Evolutionary conservation across 768 basidiomycete genomes (phyloP).

Genomic region (Gloeophyllum trabeum): DNA sequence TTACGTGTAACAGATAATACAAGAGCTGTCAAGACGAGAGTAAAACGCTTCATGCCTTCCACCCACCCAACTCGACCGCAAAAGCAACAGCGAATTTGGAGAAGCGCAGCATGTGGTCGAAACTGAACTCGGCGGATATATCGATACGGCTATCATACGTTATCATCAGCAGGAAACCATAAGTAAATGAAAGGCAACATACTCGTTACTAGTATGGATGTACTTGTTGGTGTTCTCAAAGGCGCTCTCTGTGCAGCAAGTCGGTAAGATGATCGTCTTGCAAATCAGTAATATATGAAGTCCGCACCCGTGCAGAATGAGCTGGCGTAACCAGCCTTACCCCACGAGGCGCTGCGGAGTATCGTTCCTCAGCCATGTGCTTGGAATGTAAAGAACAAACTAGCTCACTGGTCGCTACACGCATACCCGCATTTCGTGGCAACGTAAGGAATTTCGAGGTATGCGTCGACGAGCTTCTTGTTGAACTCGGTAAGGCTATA

Average conservation of each 20-base stretch:
- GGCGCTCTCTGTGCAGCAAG: slow-evolving; percentile 36
- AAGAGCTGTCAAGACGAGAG: neutral
- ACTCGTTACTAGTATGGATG: slow-evolving; percentile 80
- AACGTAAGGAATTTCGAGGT: slow-evolving; percentile 77
- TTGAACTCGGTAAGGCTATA: slow-evolving; percentile 72
- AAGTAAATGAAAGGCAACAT: slow-evolving; percentile 18
- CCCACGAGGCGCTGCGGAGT: slow-evolving; percentile 62
- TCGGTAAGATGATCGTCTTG: slow-evolving; percentile 5
- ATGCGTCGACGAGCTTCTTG: slow-evolving; percentile 62
- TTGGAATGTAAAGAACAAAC: slow-evolving; percentile 13
- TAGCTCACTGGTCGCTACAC: slow-evolving; percentile 79
- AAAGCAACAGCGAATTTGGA: slow-evolving; percentile 43
- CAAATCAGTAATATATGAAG: slow-evolving; percentile 3
- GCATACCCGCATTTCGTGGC: slow-evolving; percentile 91
- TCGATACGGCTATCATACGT: slow-evolving; percentile 70
- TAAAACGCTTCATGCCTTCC: slow-evolving; percentile 19
- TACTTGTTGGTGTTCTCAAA: slow-evolving; percentile 74
- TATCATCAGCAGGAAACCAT: too few relatives aligned
- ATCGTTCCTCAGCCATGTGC: slow-evolving; percentile 11
- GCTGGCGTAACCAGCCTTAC: slow-evolving; percentile 76
- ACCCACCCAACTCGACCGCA: slow-evolving; percentile 39
- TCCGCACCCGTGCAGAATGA: slow-evolving; percentile 71
- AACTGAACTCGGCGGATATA: slow-evolving; percentile 81
- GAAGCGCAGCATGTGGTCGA: slow-evolving; percentile 73
- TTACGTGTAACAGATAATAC: too few relatives aligned